These are phyloP conservation scores for Plectranthus barbatus DNA, from an alignment of 257 asterid genomes.

Conservation along the genomic window DNA sequence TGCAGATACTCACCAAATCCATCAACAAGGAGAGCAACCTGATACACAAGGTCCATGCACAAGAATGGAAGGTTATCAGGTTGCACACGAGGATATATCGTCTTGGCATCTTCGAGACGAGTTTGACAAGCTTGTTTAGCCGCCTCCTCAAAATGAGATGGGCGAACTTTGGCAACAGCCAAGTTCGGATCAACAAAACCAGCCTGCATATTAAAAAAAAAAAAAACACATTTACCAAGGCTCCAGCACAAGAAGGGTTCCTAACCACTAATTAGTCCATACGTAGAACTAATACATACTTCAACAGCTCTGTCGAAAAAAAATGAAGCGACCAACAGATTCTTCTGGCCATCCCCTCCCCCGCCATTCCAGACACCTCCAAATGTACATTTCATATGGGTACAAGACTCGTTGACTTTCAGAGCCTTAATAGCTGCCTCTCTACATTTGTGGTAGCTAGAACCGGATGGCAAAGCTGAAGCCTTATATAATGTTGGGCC, in stretches of 20 bases:
- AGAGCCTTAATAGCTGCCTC: slow-evolving; percentile 65
- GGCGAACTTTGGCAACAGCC: slow-evolving; percentile 75
- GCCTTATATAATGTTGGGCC: slow-evolving; percentile 54
- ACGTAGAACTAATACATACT: slow-evolving; percentile 35
- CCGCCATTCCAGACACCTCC: slow-evolving; percentile 99
- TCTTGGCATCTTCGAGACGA: slow-evolving; percentile 48
- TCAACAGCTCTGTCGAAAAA: slow-evolving; percentile 96
- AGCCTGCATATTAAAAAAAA: slow-evolving; percentile 38
- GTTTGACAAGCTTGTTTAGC: slow-evolving; percentile 83
- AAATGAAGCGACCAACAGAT: slow-evolving; percentile 88
- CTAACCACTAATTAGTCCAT: neutral
- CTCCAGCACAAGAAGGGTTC: neutral
- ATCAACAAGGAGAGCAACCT: slow-evolving; percentile 74
- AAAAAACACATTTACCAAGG: neutral
- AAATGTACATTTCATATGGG: slow-evolving; percentile 95
- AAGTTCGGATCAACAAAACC: slow-evolving; percentile 66
- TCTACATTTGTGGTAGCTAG: slow-evolving; percentile 66
- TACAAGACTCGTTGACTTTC: slow-evolving; percentile 76
- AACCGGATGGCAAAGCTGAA: slow-evolving; percentile 58
- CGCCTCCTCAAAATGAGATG: slow-evolving; percentile 72
- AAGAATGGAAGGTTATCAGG: slow-evolving; percentile 70
- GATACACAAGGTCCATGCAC: slow-evolving; percentile 96
- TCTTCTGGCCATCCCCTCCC: slow-evolving; percentile 95
- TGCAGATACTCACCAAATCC: slow-evolving; percentile 77
- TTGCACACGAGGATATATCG: slow-evolving; percentile 52